Conservation (phyloP, 1,284 basidiomycete species). For the Fereydounia khargensis region DNA sequence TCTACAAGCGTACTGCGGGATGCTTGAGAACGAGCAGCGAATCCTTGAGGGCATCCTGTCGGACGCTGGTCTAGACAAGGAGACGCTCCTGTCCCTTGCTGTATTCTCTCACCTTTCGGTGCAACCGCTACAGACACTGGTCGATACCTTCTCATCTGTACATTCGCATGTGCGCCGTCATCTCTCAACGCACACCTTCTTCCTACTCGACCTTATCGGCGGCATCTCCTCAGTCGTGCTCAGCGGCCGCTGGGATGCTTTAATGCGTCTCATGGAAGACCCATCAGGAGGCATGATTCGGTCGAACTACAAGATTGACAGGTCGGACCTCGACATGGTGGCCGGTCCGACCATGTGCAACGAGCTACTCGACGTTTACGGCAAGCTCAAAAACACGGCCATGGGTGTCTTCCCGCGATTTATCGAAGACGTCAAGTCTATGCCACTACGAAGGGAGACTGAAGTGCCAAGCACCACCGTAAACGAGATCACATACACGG, state of each 20-base stretch:
- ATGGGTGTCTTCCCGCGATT: constrained; percentile 49
- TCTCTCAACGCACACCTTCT: constrained; percentile 40
- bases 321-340: constrained; percentile 20
- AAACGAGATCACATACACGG: constrained; percentile 50
- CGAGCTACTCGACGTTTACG: constrained; percentile 21
- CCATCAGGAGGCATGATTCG: constrained; percentile 17
- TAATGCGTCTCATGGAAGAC: constrained; percentile 29
- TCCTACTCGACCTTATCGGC: constrained; percentile 38
- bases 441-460: constrained; percentile 39
- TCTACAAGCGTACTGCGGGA: constrained; percentile 32
- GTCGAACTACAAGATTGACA: constrained; percentile 15
- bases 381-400: constrained; percentile 36
- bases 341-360: constrained; percentile 17
- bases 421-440: constrained; percentile 50
- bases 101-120: constrained; percentile 31
- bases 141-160: constrained; percentile 24
- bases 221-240: constrained; percentile 21
- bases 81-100: constrained; percentile 18
- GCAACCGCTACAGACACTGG: constrained; percentile 13
- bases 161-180: constrained; percentile 35
- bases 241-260: constrained; percentile 14
- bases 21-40: constrained; percentile 42
- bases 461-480: constrained; percentile 47
- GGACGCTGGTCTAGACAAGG: constrained; percentile 18
- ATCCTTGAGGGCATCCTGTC: constrained; percentile 27